A percentile compares a stretch with the other conserved stretches of the same genome.
Evolutionary conservation across 306 rosid species (phyloP).

Genomic region (Lathyrus sativus): DNA sequence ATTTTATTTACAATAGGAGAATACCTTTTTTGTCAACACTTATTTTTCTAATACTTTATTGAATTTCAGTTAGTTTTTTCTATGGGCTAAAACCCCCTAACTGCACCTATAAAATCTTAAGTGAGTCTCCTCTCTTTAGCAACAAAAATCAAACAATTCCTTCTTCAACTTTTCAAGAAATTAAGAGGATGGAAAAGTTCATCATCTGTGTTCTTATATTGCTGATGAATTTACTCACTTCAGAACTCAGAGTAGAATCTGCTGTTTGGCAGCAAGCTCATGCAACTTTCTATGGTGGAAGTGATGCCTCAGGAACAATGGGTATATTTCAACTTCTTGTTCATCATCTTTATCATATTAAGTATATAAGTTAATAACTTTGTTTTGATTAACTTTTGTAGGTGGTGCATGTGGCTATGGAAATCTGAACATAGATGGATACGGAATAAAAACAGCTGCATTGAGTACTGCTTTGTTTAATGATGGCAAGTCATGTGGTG

Average conservation of each 20-base stretch:
- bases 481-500: constrained; percentile 68
- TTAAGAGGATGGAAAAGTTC: constrained; percentile 44
- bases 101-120: constrained; percentile 44
- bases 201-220: constrained; percentile 21
- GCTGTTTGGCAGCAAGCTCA: constrained; percentile 57
- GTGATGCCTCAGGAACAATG: constrained; percentile 74
- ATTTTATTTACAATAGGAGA: constrained; percentile 7
- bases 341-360: neutral
- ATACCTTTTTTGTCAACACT: constrained; percentile 28
- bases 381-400: neutral
- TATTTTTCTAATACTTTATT: constrained; percentile 7
- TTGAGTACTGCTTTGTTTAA: constrained; percentile 64
- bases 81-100: constrained; percentile 32
- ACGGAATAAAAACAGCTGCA: constrained; percentile 68
- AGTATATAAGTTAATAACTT: neutral
- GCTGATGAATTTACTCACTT: constrained; percentile 39
- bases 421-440: constrained; percentile 56
- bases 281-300: constrained; percentile 73
- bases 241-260: constrained; percentile 39
- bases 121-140: constrained; percentile 26
- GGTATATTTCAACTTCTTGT: constrained; percentile 39
- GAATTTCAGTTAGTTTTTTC: constrained; percentile 18
- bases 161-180: constrained; percentile 12
- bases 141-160: constrained; percentile 28
- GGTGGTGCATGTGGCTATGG: constrained; percentile 89